Base-by-base conservation (phyloP, 2,329 filamentous ascomycete species). In the Ilyonectria mors-panacis region DNA sequence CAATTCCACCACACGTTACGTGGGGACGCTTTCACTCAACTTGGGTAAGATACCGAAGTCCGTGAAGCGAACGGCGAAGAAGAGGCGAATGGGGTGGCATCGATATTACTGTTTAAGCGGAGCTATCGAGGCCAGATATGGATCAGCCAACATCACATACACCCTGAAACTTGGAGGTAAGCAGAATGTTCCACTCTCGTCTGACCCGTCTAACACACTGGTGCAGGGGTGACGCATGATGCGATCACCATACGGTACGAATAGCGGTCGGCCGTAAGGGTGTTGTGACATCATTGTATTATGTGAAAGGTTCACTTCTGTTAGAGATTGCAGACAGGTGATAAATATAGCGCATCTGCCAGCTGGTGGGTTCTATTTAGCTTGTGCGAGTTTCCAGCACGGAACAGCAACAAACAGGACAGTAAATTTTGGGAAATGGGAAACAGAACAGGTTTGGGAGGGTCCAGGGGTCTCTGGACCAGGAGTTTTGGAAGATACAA, bases 101-200 rank as follows among this genome's bases (percentile, higher is more conserved):
- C 77, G 76, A 28, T 82, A 82, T 59, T 81, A 80, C 65, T 81
- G 79, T 58, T 62, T 82, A 47, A 74, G 74, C 48, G 80, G 80
- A 6, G 78, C 73, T 6, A 81, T 82, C 39, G 79, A 82, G 56
- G 80, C 79, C 58, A 77, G 70, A 33, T 82, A 81, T 65, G 79
- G 75, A n/a, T 81, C 80, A 54, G 80, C 80, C 55, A 79, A 80
- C 70, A 77, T 82, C 63, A 81, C 78, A 15, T 82, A 82, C 68
- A 74, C 71, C 6, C 76, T 79, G 9, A 79, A 81, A 63, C 78
- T 82, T 44, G 80, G 78, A 76, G 80, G 80, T 81, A 64, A 69
- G 76, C 39, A 48, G 3, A 45, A 57, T 7, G 5, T 3, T 30
- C 4, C 30, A 19, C 39, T 17, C 15, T 17, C 8, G 39, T n/a